A percentile compares a stretch with the other conserved stretches of the same genome.
Conservation (phyloP, 1,284 basidiomycete genomes). For the Trichosporon asahii region DNA sequence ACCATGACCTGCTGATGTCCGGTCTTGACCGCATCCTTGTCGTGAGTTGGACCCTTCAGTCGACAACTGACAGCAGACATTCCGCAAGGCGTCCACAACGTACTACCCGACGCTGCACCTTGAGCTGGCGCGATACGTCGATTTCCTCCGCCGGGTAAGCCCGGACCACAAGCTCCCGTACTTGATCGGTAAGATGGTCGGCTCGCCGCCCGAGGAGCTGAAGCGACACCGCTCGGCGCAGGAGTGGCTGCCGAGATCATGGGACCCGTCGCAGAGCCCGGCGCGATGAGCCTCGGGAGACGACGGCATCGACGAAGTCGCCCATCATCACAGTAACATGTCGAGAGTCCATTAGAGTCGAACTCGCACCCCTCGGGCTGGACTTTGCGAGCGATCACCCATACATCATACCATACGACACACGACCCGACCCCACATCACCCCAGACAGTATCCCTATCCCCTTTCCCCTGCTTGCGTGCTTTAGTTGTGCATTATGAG, state of each 20-base stretch:
- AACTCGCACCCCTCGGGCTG: background rate
- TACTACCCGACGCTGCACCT: constrained; percentile 91
- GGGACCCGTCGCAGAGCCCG: background rate
- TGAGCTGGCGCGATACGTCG: constrained; percentile 79
- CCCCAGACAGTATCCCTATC: background rate
- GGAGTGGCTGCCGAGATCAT: constrained; percentile 22
- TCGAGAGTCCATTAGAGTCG: background rate
- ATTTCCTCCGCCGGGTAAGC: constrained; percentile 54
- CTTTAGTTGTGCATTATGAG: constrained; percentile 26
- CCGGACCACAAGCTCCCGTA: constrained; percentile 41
- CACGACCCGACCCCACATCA: background rate
- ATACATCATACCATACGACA: background rate
- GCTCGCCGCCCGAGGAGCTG: constrained; percentile 42
- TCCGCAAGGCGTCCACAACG: constrained; percentile 83
- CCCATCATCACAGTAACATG: background rate
- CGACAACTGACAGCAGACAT: constrained; percentile 59
- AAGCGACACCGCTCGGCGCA: constrained; percentile 19
- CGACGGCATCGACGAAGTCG: background rate
- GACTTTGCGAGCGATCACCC: background rate
- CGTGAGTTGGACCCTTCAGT: constrained; percentile 33
- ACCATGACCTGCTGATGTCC: constrained; percentile 76
- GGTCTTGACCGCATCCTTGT: constrained; percentile 65
- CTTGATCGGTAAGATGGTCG: constrained; percentile 47
- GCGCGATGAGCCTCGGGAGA: background rate
- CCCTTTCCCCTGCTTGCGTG: background rate